Conservation (phyloP, 2,329 filamentous ascomycete genomes). For the Paraconiothyrium brasiliense region DNA sequence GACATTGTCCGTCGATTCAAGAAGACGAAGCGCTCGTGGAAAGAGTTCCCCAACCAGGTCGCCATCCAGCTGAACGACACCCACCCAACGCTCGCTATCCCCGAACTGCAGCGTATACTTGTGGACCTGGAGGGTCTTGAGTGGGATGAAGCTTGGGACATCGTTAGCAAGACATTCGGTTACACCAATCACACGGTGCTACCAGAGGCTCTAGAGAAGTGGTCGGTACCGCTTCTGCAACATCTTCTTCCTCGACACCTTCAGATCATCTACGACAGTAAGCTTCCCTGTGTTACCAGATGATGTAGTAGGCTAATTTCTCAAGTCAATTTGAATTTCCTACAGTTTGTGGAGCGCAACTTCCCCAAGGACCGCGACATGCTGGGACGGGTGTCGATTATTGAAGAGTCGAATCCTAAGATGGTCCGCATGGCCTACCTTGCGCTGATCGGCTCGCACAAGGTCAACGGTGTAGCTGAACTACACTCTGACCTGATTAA, state of each 20-base stretch:
- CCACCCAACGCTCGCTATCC: conserved; percentile 94
- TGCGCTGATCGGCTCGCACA: conserved; percentile 96
- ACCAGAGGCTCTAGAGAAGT: conserved; percentile 96
- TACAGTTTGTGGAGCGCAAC: conserved; percentile 87
- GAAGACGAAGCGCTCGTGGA: conserved; percentile 92
- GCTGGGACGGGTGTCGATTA: conserved; percentile 88
- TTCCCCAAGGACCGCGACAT: conserved; percentile 92
- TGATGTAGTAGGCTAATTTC: conserved; percentile 68
- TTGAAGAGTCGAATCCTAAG: conserved; percentile 95
- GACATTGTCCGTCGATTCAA: conserved; percentile 99
- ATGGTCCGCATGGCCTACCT: conserved; percentile 98
- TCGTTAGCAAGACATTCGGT: conserved; percentile 74
- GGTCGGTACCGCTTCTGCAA: conserved; percentile 92
- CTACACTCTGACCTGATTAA: conserved; percentile 97
- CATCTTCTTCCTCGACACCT: conserved; percentile 92
- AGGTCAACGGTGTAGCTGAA: conserved; percentile 98
- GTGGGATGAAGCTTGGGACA: conserved; percentile 89
- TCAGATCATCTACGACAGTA: conserved; percentile 57
- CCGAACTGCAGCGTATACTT: conserved; percentile 93
- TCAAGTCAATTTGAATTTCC: conserved; percentile 97
- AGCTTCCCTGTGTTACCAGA: conserved; percentile 52
- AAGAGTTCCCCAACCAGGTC: conserved; percentile 90
- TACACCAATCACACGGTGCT: conserved; percentile 99
- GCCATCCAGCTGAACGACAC: conserved; percentile 99
- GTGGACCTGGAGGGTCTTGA: conserved; percentile 88